A percentile compares a stretch with the other conserved stretches of the same genome.
phyloP scores from a whole-genome alignment of 2,329 filamentous ascomycete species.

The Purpureocillium lavendulum region DNA sequence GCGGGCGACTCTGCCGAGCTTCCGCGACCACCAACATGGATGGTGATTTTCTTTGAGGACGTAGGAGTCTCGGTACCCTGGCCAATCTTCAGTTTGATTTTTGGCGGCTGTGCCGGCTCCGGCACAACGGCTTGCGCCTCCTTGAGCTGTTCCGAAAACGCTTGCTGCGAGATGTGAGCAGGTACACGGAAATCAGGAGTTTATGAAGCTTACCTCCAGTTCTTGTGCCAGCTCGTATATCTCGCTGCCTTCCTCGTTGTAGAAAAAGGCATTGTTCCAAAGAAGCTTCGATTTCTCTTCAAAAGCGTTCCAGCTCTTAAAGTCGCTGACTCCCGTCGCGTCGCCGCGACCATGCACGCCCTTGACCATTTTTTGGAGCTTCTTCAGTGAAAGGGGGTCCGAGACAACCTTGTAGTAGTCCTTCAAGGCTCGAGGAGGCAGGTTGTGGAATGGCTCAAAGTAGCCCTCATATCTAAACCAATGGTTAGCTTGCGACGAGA shows the following conservation, averaged over 20 bases:
- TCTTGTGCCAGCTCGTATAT: slow-evolving; percentile 71
- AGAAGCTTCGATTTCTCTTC: slow-evolving; percentile 73
- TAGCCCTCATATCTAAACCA: slow-evolving; percentile 58
- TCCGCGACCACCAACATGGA: slow-evolving; percentile 57
- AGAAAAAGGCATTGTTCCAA: slow-evolving; percentile 81
- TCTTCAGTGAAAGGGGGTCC: slow-evolving; percentile 70
- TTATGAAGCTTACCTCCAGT: slow-evolving; percentile 54
- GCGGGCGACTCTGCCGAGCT: slow-evolving; percentile 44
- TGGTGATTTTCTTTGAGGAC: slow-evolving; percentile 57
- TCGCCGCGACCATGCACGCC: slow-evolving; percentile 63
- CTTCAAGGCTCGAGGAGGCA: slow-evolving; percentile 66
- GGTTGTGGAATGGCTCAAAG: slow-evolving; percentile 66
- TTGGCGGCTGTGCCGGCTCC: slow-evolving; percentile 65
- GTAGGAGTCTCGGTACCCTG: slow-evolving; percentile 33
- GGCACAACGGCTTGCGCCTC: slow-evolving; percentile 65
- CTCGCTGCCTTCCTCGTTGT: slow-evolving; percentile 87
- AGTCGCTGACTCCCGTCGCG: slow-evolving; percentile 55
- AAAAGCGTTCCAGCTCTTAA: slow-evolving; percentile 76
- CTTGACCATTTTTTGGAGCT: slow-evolving; percentile 67
- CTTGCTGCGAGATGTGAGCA: slow-evolving; percentile 40
- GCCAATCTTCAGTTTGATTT: slow-evolving; percentile 72
- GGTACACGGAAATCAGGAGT: neutral
- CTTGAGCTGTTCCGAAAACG: slow-evolving; percentile 60
- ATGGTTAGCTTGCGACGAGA: slow-evolving; percentile 10
- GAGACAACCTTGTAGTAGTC: slow-evolving; percentile 84